Conservation (phyloP, 768 basidiomycete species). For the Pleurotus platypus region DNA sequence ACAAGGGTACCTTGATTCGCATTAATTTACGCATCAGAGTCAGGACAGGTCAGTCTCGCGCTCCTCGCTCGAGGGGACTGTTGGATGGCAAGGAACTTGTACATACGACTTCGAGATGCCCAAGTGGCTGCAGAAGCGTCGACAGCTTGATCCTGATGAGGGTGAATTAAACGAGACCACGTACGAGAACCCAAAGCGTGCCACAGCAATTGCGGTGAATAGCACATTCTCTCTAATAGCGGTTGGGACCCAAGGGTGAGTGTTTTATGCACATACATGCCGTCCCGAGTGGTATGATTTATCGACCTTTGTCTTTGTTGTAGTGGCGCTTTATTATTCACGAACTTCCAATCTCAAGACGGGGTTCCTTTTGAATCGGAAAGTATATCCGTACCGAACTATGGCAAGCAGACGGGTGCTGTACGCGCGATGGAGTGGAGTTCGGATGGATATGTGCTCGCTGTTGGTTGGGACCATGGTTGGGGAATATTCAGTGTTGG, state of each 20-base stretch:
- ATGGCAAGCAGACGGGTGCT: conserved; percentile 54
- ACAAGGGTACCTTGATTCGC: not conserved
- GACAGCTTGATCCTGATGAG: conserved; percentile 47
- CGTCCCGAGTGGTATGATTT: not conserved
- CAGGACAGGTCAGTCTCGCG: conserved; percentile 10
- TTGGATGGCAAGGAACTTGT: conserved; percentile 73
- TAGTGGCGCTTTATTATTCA: conserved; percentile 67
- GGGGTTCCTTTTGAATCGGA: conserved; percentile 58
- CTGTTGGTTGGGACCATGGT: conserved; percentile 86
- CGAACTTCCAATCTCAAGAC: conserved; percentile 64
- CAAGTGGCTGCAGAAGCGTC: conserved; percentile 77
- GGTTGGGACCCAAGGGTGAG: conserved; percentile 71
- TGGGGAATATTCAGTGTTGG: conserved; percentile 92
- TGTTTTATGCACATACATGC: not conserved
- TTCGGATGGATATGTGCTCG: conserved; percentile 91
- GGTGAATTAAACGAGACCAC: conserved; percentile 19
- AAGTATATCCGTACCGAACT: conserved; percentile 58
- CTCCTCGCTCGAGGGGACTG: conserved; percentile 16
- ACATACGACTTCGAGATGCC: conserved; percentile 73
- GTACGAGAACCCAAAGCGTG: conserved; percentile 67
- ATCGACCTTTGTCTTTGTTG: conserved; percentile 1
- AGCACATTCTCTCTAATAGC: conserved; percentile 79
- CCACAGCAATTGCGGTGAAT: conserved; percentile 67
- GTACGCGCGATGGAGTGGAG: conserved; percentile 84
- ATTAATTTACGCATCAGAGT: not conserved